Evolutionary conservation across 23 red algal genomes (phyloP).

Genomic region (Gracilaria gracilis): DNA sequence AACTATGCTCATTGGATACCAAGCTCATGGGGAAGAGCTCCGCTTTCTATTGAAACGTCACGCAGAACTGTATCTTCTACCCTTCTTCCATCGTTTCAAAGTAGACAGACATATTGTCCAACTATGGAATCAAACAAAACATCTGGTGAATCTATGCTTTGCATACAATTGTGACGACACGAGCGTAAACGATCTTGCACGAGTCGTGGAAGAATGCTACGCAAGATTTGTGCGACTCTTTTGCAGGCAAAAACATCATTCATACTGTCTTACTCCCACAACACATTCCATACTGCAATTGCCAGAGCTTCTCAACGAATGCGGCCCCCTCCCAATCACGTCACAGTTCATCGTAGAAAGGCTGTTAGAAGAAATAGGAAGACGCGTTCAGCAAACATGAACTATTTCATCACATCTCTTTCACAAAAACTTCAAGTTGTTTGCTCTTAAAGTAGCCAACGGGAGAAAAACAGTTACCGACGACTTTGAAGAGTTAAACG

Average conservation of each 20-base stretch:
- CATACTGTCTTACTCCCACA: slow-evolving; percentile 13
- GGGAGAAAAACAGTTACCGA: not conserved
- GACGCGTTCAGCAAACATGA: slow-evolving; percentile 7
- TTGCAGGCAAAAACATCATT: not conserved
- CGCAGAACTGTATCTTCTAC: not conserved
- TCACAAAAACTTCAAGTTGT: slow-evolving; percentile 24
- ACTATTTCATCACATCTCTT: not conserved
- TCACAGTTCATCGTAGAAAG: slow-evolving; percentile 21
- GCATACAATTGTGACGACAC: not conserved
- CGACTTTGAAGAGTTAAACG: too few relatives aligned
- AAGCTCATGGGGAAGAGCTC: not conserved
- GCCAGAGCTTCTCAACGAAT: slow-evolving; percentile 19
- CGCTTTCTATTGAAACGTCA: not conserved
- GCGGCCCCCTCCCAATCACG: not conserved
- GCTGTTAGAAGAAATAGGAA: slow-evolving; percentile 10
- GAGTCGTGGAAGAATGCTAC: not conserved
- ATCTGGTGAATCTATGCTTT: not conserved
- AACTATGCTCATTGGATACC: not conserved
- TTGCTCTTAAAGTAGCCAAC: not conserved
- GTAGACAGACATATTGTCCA: not conserved
- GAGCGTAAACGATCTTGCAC: not conserved
- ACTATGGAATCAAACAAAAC: slow-evolving; percentile 24
- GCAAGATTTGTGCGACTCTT: not conserved
- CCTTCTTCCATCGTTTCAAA: not conserved
- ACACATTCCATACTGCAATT: slow-evolving; percentile 24